Base-by-base conservation (phyloP, 345 rosid species). In the Carallia pectinifolia region DNA sequence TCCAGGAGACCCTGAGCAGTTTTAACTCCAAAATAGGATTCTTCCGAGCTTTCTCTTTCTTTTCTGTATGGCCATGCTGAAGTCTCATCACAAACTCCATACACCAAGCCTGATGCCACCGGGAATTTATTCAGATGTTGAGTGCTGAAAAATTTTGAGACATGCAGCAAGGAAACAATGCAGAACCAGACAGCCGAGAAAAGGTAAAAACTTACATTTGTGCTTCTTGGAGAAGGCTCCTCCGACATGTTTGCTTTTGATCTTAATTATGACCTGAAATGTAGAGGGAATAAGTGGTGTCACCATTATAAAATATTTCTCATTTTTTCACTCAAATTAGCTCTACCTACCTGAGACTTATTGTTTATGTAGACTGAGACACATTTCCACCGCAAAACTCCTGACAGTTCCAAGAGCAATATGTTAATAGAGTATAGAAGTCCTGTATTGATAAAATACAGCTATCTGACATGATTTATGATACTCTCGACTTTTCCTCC, bases 1-100 rank as follows among this genome's bases (percentile, higher is more conserved):
- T 95, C 99, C 17, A 91, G 62, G 39, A 95, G 92, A n/a, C 99
- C 97, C 58, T 95, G 89, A 30, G 87, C 97, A 0, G 99, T 95
- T 78, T 90, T 95, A 30, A 91, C 84, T 54, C 98, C 99, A 17
- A 95, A 91, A 76, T 86, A 85, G 55, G 89, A 81, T 73, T 91
- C 97, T 66, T 89, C 97, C 5, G 86, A 67, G 7, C 78, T 82
- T 38, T 91, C 97, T 71, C 96, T 89, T 70, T 87, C 97, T 76
- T 86, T 90, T 71, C 88, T 83, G 29, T 89, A 84, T 6, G 97
- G 96, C 99, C 97, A 92, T 67, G 96, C 97, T 17, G 82, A 67
- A 59, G 78, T 86, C 85, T 90, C 97, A 59, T 89, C 93, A 61
- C 97, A 89, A 9, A 90, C 82, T 59, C 92, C 97, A 72, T 87